These are phyloP conservation scores for Aristolochia fimbriata DNA, from an alignment of 164 flowering plant genomes.

Conservation along the genomic window DNA sequence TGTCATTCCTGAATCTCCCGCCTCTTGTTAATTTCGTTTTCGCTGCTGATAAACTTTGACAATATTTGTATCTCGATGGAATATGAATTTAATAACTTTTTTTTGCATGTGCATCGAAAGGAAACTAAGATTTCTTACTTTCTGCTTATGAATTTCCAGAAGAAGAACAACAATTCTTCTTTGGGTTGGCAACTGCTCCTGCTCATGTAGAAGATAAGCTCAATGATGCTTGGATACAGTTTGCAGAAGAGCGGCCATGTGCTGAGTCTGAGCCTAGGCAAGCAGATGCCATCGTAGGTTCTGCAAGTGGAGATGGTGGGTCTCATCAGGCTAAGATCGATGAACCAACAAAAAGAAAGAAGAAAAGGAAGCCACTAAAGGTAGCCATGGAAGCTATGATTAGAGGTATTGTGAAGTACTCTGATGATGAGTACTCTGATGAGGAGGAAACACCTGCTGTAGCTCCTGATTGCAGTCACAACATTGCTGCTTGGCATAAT, in stretches of 20 bases:
- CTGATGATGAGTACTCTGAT: slow-evolving; percentile 41
- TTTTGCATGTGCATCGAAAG: too few species aligned
- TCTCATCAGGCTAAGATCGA: slow-evolving; percentile 40
- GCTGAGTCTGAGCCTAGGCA: slow-evolving; percentile 23
- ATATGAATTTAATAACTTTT: too few species aligned
- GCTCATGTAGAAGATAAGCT: slow-evolving; percentile 97
- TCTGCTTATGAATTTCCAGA: background rate
- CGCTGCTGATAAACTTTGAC: too few species aligned
- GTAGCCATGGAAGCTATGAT: slow-evolving; percentile 89
- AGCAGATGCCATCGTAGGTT: slow-evolving; percentile 56
- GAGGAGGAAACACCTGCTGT: slow-evolving; percentile 31
- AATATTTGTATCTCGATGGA: too few species aligned
- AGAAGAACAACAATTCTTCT: slow-evolving; percentile 69
- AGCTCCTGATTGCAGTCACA: slow-evolving; percentile 28
- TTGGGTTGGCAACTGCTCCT: slow-evolving; percentile 97
- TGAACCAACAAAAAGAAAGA: slow-evolving; percentile 16
- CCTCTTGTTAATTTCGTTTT: too few species aligned
- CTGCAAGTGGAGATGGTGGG: slow-evolving; percentile 65
- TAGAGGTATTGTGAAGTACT: slow-evolving; percentile 60
- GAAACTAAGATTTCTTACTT: too few species aligned
- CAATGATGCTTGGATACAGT: slow-evolving; percentile 95
- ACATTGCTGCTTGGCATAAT: slow-evolving; percentile 96
- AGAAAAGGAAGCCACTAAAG: slow-evolving; percentile 49
- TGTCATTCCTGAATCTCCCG: too few species aligned
- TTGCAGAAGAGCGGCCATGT: slow-evolving; percentile 67